Evolutionary conservation across 2,329 filamentous ascomycete species (phyloP), one percentile per base, ranked within the genome.

Genomic region (Fusarium clavum): DNA sequence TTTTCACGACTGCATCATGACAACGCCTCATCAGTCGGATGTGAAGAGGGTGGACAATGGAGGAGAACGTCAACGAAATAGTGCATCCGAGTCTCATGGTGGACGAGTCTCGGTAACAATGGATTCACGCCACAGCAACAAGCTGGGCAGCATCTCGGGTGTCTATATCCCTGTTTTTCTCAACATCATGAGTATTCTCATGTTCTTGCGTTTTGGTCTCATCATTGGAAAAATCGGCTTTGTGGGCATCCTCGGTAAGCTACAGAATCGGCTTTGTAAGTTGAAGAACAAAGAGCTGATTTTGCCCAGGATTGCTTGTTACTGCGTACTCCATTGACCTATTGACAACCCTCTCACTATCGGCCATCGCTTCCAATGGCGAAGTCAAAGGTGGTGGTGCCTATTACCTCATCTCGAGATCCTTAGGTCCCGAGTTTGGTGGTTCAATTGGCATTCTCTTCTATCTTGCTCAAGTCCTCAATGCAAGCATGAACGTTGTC

Each of bases 151-250:
- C 11, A 89, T 94, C 71, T 92, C 90, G 6, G 92, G 92, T 10
- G 92, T 97, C 49, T 97, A 94, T 78, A 92, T 97, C 18, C 94
- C 94, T 2, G 94, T 94, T n/a, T 94, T 91, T 66, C 84, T 97
- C 71, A 97, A 96, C 79, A 94, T 97, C 44, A 82, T 97, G 71
- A 95, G 92, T 74, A 97, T 97, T 79, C 86, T 97, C 67, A 97
- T 97, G 93, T 97, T 97, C 81, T 84, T 97, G 74, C 89, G 94
- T 24, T 97, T 97, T 78, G 93, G 94, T 24, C 90, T 94, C 73
- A 92, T 97, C 61, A 84, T 97, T 24, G 94, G 93, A 11, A 91
- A 95, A 77, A 87, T 91, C 67, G 94, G 94, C 24, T 83, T 97
- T 46, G 70, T 95, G 45, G 94, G 93, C 52, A 96, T 94, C 79